Conservation (phyloP, 2,329 filamentous ascomycete genomes). For the Sporothrix protearum region DNA sequence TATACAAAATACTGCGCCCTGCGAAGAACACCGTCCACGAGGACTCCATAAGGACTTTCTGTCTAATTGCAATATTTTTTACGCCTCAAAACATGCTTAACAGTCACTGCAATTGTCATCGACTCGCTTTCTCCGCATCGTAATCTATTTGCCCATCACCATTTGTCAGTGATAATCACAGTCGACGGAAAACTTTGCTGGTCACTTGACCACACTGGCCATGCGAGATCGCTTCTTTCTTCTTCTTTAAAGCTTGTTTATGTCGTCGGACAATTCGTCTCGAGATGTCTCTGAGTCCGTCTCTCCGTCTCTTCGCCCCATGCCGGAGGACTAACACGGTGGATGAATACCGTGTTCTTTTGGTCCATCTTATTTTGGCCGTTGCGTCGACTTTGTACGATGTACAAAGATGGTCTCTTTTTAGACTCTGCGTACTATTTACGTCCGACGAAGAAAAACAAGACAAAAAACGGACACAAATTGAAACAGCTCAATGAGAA, state of each 20-base stretch:
- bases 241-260: background rate
- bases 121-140: background rate
- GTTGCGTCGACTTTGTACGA: too few relatives aligned
- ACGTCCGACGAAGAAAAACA: background rate
- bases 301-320: background rate
- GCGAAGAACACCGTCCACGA: background rate
- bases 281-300: background rate
- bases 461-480: background rate
- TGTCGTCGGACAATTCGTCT: background rate
- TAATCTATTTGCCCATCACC: background rate
- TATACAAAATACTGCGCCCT: too few relatives aligned
- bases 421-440: background rate
- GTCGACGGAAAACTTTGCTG: background rate
- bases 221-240: background rate
- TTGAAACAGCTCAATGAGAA: background rate
- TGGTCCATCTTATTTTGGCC: background rate
- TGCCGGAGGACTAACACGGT: background rate
- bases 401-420: too few relatives aligned
- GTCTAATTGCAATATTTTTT: background rate
- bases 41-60: background rate
- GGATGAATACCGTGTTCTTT: background rate
- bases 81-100: background rate
- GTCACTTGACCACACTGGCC: conserved; percentile 1
- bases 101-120: background rate
- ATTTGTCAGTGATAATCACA: background rate